Base-by-base conservation (phyloP, 163 green algal species). In the Coccomyxa subellipsoidea region DNA sequence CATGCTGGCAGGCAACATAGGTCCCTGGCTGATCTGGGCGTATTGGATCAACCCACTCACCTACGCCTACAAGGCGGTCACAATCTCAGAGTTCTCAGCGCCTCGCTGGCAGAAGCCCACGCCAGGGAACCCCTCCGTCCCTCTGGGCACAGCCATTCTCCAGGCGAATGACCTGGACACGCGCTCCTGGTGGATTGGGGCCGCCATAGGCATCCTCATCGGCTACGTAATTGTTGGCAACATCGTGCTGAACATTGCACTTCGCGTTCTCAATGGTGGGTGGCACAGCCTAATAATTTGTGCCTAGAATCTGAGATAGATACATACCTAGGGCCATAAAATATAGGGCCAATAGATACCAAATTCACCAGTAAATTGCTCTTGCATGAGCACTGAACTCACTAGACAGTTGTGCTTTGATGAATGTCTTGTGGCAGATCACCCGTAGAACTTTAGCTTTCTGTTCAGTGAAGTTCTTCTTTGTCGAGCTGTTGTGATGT, bases 21-120 rank as follows among this genome's bases (percentile, higher is more conserved):
- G n/a, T 40, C 34, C 71, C 2, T 78, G 35, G 70, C 35, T 91
- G 72, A 81, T 77, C 34, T 84, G 81, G 81, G 53, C 53, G 38
- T 92, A 91, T 72, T 92, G 85, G 82, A 76, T 91, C 59, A 88
- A 84, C 69, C 92, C 90, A 8, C 91, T 91, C 71, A 83, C 84
- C 0, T 96, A 93, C 76, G 85, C 89, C 2, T 85, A 92, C n/a
- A 78, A 88, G 18, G 80, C 89, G 0, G 76, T 95, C 32, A 84
- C 86, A 7, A 88, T 96, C 84, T 96, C 96, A 82, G 93, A 97
- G 89, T 91, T 97, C 80, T 88, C 83, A 0, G 78, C 81, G 15
- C 39, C 75, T 2, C 75, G 59, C 37, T 85, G 81, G 81, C 85
- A 78, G 88, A 77, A 81, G 66, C 79, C 37, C 87, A 83, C 40